phyloP scores from a whole-genome alignment of 768 basidiomycete genomes.

The Psilocybe subaeruginosa region DNA sequence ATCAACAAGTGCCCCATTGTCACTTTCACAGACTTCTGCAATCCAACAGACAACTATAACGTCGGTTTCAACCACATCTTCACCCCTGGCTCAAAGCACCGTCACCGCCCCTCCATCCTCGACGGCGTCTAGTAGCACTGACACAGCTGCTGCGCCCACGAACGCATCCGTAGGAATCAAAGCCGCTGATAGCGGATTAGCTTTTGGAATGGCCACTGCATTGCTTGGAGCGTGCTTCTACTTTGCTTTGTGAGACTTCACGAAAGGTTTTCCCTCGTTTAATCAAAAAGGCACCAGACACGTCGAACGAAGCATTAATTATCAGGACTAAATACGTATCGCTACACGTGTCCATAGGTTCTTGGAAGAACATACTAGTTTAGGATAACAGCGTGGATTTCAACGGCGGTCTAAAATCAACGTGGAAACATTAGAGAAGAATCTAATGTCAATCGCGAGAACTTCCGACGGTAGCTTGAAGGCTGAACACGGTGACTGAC shows the following conservation, averaged over 20 bases:
- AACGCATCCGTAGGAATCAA: neutral
- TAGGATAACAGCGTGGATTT: too few relatives aligned
- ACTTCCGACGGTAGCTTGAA: too few relatives aligned
- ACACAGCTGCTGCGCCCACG: neutral
- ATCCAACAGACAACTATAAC: neutral
- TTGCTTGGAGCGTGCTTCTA: constrained; percentile 3
- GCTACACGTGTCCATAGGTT: neutral
- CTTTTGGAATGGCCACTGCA: neutral
- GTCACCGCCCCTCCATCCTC: constrained; percentile 1
- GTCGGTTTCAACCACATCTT: neutral
- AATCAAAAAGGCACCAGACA: neutral
- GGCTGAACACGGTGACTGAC: too few relatives aligned
- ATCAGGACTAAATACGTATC: neutral
- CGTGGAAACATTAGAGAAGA: too few relatives aligned
- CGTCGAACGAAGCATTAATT: neutral
- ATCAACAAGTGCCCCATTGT: neutral
- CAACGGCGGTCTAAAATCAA: too few relatives aligned
- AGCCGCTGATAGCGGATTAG: neutral
- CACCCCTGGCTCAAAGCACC: constrained; percentile 8
- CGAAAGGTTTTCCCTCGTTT: neutral
- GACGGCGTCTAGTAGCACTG: neutral
- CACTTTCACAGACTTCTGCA: neutral
- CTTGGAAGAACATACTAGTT: neutral
- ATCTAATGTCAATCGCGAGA: too few relatives aligned
- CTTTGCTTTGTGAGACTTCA: constrained; percentile 3